Base-by-base conservation (phyloP, 2,329 filamentous ascomycete species). In the Stagonosporopsis vannaccii region DNA sequence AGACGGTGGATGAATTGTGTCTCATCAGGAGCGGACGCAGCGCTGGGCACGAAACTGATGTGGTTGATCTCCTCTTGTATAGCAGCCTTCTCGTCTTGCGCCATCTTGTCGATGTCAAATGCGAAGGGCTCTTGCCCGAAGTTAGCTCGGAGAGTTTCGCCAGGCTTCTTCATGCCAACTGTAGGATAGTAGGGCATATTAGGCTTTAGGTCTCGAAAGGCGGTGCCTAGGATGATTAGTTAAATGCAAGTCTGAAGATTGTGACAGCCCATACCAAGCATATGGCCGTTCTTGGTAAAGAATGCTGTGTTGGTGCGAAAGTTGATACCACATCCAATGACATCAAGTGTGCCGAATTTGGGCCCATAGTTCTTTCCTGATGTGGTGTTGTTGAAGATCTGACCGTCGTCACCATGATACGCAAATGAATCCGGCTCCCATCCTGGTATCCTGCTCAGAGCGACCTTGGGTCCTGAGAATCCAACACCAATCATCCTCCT, bases 41-140 rank as follows among this genome's bases (percentile, higher is more conserved):
- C 63, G 28, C 60, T 62, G 22, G 57, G 55, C 15, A 56, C 35
- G 5, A 58, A 58, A 15, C 60, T 70, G 11, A 63, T 60, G 25
- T 55, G 60, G 12, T 66, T 61, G 30, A 75, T 75, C 19, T 76
- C 72, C 2, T 63, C 61, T 39, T 74, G 68, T 60, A 75, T 75
- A n/a, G 62, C 56, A 39, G 65, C 63, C 59, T 75, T 75, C 46
- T 76, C 72, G 12, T 65, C 64, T 53, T 73, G 63, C 28, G 97
- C 89, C 82, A 95, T 85, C 57, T 85, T 85, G 75, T 97, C 91
- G 65, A 99, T 98, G 73, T 97, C 91, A 77, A 90, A 99, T 40
- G 91, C 84, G 75, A 98, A 98, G 3, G 90, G 90, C 49, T 84
- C 85, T 75, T 86, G 84, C 30, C 86, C 86, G 71, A 89, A 88